Conservation (phyloP, 208 protist genomes). For the Leishmania tarentolae region DNA sequence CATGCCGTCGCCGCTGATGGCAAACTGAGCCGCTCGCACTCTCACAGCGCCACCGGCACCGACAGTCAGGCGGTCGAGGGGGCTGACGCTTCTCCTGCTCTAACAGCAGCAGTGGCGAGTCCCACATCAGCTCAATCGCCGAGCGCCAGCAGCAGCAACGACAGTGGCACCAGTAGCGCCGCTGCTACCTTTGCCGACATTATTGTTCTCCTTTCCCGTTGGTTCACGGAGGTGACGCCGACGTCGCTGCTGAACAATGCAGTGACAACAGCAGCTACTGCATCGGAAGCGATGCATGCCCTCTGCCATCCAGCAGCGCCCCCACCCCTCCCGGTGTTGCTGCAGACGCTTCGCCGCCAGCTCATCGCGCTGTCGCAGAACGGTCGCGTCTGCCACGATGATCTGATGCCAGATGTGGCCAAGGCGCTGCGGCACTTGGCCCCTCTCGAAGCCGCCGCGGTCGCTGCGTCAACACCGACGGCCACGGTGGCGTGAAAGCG, state of each 20-base stretch:
- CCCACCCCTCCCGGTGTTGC: slow-evolving; percentile 13
- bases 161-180: slow-evolving; percentile 1
- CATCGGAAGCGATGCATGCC: not conserved
- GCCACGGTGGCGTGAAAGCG: not conserved
- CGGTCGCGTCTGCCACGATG: not conserved
- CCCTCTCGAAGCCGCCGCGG: slow-evolving; percentile 6
- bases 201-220: slow-evolving; percentile 14
- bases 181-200: slow-evolving; percentile 14
- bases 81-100: not conserved
- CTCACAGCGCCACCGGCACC: not conserved
- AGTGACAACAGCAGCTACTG: not conserved
- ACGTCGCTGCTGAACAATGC: slow-evolving; percentile 11
- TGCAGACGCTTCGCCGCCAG: slow-evolving; percentile 16
- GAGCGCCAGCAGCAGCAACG: slow-evolving; percentile 3
- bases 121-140: not conserved
- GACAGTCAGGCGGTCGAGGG: not conserved
- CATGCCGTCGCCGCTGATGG: not conserved
- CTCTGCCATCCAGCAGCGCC: not conserved
- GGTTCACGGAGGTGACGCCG: slow-evolving; percentile 18
- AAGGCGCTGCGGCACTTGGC: slow-evolving; percentile 17
- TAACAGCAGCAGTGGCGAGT: not conserved
- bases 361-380: slow-evolving; percentile 11
- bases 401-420: slow-evolving; percentile 5
- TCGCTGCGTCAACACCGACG: not conserved
- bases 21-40: not conserved